These are phyloP conservation scores for Microcyclosporella mali DNA, from an alignment of 2,329 filamentous ascomycete genomes.

Conservation along the genomic window DNA sequence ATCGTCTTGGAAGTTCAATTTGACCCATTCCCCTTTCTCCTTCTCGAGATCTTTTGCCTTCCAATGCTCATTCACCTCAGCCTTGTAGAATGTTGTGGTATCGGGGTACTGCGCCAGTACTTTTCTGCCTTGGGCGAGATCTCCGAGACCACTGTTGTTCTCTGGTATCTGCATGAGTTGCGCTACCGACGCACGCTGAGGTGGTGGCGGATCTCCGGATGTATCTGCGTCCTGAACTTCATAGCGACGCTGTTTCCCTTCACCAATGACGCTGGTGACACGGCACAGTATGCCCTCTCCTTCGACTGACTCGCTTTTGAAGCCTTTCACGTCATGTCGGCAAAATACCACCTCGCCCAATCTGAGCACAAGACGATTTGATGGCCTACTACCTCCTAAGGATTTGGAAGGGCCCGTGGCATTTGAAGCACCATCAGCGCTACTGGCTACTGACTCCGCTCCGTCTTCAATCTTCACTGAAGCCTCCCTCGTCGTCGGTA, in stretches of 20 bases:
- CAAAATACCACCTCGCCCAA: conserved; percentile 47
- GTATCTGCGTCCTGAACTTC: conserved; percentile 47
- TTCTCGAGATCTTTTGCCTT: conserved; percentile 29
- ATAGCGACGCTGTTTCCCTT: conserved; percentile 49
- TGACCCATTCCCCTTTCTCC: conserved; percentile 33
- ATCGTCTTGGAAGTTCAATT: conserved; percentile 45
- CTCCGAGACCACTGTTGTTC: conserved; percentile 36
- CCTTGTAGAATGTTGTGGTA: conserved; percentile 50
- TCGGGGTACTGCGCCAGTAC: conserved; percentile 47
- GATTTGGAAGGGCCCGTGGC: conserved; percentile 27
- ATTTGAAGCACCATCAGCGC: conserved; percentile 36
- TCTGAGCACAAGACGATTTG: conserved; percentile 29
- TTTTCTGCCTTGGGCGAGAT: conserved; percentile 37
- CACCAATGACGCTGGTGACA: conserved; percentile 47
- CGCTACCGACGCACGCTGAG: conserved; percentile 40
- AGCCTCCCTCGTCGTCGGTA: conserved; percentile 42
- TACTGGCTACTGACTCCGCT: conserved; percentile 38
- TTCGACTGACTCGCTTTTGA: conserved; percentile 33
- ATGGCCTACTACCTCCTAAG: conserved; percentile 17
- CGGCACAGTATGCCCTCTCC: conserved; percentile 48
- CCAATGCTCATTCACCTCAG: conserved; percentile 43
- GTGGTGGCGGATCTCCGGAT: conserved; percentile 25
- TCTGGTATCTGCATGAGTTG: conserved; percentile 42
- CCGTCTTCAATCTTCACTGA: conserved; percentile 47
- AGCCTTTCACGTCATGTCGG: conserved; percentile 36